Evolutionary conservation across 2,329 filamentous ascomycete genomes (phyloP), one percentile per base, ranked within the genome.

Genomic region (Chlorencoelia australis): DNA sequence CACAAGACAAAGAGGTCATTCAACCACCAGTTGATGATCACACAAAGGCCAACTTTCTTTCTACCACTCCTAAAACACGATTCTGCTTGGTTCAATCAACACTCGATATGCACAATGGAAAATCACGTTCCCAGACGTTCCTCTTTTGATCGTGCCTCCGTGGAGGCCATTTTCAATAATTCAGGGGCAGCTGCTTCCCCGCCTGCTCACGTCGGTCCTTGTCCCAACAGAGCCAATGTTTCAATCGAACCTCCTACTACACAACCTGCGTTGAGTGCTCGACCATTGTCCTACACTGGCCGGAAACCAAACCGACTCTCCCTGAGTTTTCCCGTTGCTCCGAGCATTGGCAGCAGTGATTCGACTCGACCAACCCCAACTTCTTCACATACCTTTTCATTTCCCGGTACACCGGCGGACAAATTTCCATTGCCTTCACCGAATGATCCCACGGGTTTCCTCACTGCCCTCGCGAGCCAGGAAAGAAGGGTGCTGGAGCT

Each of bases 401-500:
- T 53, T 37, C 51, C 54, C 14, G 42, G 46, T 6, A 53, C 50
- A 15, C 47, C 49, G 13, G 37, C 44, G 21, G 49, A 55, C 7
- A 39, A 39, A 9, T 21, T 40, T 15, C 38, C 47, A 19, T 24
- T 33, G 14, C 40, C 43, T 10, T 55, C 52, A 4, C 49, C 52
- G 10, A 49, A 44, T 24, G 55, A 58, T 36, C 41, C 53, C 4
- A 50, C 33, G 16, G 49, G 45, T 1, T 83, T 95, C 52, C 78
- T 98, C 47, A 88, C 86, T 43, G 82, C 88, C 39, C 82, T 98
- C 51, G 91, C 91, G 29, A 79, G 85, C 10, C 88, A 96, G 62
- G 91, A 98, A 63, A 73, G 91, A 39, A 79, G 77, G 47, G 89
- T 98, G 2, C 64, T 98, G 39, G 91, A 96, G 61, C 66, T 98